These are phyloP conservation scores for Penicillium mononematosum DNA, from an alignment of 495 filamentous ascomycete genomes.

Conservation along the genomic window DNA sequence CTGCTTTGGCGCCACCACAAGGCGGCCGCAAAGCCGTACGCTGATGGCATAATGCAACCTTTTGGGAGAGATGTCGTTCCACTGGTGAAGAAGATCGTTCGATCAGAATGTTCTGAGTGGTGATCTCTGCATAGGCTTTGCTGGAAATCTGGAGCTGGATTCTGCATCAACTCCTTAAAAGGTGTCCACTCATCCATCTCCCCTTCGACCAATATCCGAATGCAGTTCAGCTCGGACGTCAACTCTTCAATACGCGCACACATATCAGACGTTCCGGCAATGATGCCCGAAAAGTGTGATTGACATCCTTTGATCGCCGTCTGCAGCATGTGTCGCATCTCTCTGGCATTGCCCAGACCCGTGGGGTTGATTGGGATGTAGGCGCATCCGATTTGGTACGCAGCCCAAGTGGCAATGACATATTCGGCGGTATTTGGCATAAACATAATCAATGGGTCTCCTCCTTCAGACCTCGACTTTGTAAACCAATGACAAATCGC, in stretches of 20 bases:
- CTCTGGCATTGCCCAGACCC: slow-evolving; percentile 8
- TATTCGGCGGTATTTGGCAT: slow-evolving; percentile 20
- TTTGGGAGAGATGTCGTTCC: slow-evolving; percentile 44
- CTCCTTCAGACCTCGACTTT: slow-evolving; percentile 8
- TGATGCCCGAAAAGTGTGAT: slow-evolving; percentile 4
- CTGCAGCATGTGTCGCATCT: slow-evolving; percentile 21
- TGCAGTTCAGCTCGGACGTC: slow-evolving; percentile 4
- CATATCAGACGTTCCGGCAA: slow-evolving; percentile 12
- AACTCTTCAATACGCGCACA: slow-evolving; percentile 13
- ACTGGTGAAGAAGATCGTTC: slow-evolving; percentile 39
- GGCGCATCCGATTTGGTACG: slow-evolving; percentile 18
- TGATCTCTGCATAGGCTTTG: no score
- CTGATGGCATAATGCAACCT: slow-evolving; percentile 29
- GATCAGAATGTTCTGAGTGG: no score
- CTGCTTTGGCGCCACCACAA: neutral
- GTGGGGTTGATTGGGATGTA: slow-evolving; percentile 23
- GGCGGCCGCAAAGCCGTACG: slow-evolving; percentile 2
- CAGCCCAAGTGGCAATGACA: slow-evolving; percentile 23
- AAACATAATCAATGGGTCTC: slow-evolving; percentile 15
- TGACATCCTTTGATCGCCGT: slow-evolving; percentile 10
- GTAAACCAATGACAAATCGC: slow-evolving; percentile 11
- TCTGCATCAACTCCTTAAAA: slow-evolving; percentile 9
- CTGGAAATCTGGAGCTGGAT: no score
- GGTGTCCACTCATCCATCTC: slow-evolving; percentile 14
- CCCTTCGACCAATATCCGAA: slow-evolving; percentile 19